phyloP scores from a whole-genome alignment of 306 rosid genomes.

The Dalbergia oliveri region DNA sequence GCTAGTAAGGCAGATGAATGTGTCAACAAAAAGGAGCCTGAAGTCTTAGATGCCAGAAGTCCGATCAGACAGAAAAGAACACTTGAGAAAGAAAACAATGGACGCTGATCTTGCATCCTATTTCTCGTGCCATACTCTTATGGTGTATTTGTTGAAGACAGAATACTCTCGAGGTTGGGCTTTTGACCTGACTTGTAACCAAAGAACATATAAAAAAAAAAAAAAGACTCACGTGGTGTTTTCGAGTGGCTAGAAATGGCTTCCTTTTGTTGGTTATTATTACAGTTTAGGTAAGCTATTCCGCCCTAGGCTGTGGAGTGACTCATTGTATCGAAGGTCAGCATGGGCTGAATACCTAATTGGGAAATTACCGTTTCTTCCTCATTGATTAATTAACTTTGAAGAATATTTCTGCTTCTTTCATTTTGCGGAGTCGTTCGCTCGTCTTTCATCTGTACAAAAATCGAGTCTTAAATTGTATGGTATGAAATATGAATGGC shows the following conservation, averaged over 20 bases:
- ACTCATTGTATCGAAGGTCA: background rate
- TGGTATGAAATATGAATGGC: too few relatives aligned
- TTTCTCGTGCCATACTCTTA: conserved; percentile 42
- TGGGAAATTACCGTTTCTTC: background rate
- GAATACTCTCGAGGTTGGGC: background rate
- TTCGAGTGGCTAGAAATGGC: conserved; percentile 10
- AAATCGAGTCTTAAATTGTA: background rate
- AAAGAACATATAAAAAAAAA: too few relatives aligned
- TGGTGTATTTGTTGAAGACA: conserved; percentile 36
- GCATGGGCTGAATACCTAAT: background rate
- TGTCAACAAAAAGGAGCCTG: conserved; percentile 60
- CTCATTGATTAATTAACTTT: background rate
- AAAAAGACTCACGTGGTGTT: background rate
- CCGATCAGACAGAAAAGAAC: conserved; percentile 56
- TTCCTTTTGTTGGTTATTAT: background rate
- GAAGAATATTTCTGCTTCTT: background rate
- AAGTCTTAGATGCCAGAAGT: conserved; percentile 58
- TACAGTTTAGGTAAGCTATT: background rate
- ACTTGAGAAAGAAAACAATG: conserved; percentile 84
- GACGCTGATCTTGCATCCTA: conserved; percentile 48
- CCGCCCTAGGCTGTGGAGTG: background rate
- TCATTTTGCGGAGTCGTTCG: background rate
- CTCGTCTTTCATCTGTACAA: background rate
- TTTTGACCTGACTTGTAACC: too few relatives aligned
- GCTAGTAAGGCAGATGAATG: conserved; percentile 64